A percentile compares a stretch with the other conserved stretches of the same genome.
These are phyloP conservation scores for Colletotrichum liaoningense DNA, from an alignment of 2,329 filamentous ascomycete species.

Conservation along the genomic window DNA sequence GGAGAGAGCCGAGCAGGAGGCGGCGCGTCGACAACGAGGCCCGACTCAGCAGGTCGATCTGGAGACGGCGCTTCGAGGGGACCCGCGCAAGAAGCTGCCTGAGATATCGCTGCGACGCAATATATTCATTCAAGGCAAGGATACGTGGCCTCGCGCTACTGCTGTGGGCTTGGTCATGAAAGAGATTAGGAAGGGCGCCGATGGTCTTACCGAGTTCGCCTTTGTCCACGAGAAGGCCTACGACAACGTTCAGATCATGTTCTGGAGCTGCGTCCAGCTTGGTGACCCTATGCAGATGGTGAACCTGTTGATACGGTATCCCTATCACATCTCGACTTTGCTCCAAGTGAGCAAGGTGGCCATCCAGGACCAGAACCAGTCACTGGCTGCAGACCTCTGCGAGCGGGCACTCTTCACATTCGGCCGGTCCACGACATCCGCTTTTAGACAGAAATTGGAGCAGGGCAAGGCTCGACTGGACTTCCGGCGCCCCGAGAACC, in stretches of 20 bases:
- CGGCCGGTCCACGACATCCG: slow-evolving; percentile 86
- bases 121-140: slow-evolving; percentile 86
- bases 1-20: slow-evolving; percentile 56
- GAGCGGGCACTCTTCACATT: slow-evolving; percentile 94
- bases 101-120: slow-evolving; percentile 82
- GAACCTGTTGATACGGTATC: slow-evolving; percentile 66
- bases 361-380: slow-evolving; percentile 89
- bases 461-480: slow-evolving; percentile 84
- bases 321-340: slow-evolving; percentile 94
- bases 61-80: slow-evolving; percentile 65
- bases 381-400: slow-evolving; percentile 86
- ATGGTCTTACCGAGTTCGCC: slow-evolving; percentile 77
- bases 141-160: slow-evolving; percentile 84
- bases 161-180: slow-evolving; percentile 89
- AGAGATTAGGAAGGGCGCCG: slow-evolving; percentile 52
- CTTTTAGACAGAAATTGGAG: slow-evolving; percentile 81
- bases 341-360: slow-evolving; percentile 93
- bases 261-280: slow-evolving; percentile 85
- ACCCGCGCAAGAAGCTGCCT: slow-evolving; percentile 72
- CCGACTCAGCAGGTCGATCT: slow-evolving; percentile 66
- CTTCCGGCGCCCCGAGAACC: slow-evolving; percentile 85
- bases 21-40: slow-evolving; percentile 46
- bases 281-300: slow-evolving; percentile 86
- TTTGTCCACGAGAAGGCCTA: slow-evolving; percentile 83
- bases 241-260: slow-evolving; percentile 78